Percentiles rank a stretch among this genome's conserved stretches.
Conservation (phyloP, 306 rosid species). For the Cicer arietinum region DNA sequence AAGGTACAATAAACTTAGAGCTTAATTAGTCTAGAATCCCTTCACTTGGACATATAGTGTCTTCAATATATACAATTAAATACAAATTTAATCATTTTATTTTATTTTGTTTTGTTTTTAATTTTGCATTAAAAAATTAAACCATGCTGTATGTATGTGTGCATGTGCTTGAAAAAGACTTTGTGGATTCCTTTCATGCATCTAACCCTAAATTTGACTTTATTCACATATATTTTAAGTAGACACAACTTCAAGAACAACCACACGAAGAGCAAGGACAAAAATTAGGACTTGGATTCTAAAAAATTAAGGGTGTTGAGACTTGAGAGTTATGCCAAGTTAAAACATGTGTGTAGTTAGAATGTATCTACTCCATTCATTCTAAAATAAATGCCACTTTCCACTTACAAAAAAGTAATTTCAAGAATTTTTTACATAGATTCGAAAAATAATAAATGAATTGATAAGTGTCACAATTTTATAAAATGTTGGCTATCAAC, state of each 20-base stretch:
- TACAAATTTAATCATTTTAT: slow-evolving; percentile 20
- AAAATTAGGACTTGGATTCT: no score
- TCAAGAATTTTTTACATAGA: no score
- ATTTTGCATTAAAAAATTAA: slow-evolving; percentile 37
- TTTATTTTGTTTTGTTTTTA: slow-evolving; percentile 33
- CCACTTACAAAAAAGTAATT: no score
- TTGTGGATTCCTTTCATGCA: slow-evolving; percentile 55
- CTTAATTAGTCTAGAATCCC: slow-evolving; percentile 31
- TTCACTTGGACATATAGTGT: slow-evolving; percentile 50
- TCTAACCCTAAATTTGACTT: slow-evolving; percentile 53
- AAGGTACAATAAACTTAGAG: slow-evolving; percentile 13
- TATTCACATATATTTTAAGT: slow-evolving; percentile 30
- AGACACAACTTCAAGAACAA: slow-evolving; percentile 35
- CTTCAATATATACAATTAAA: slow-evolving; percentile 31
- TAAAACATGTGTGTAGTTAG: no score
- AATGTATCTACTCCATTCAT: no score
- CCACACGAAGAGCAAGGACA: slow-evolving; percentile 1
- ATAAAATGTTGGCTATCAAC: no score
- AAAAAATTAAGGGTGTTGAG: slow-evolving; percentile 5
- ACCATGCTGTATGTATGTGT: slow-evolving; percentile 42
- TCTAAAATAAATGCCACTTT: no score
- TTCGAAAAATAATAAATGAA: no score
- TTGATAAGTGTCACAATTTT: no score
- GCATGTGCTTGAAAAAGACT: slow-evolving; percentile 52
- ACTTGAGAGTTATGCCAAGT: neutral